Base-by-base conservation (phyloP, 148 eudicot species). In the Camellia lanceoleosa region DNA sequence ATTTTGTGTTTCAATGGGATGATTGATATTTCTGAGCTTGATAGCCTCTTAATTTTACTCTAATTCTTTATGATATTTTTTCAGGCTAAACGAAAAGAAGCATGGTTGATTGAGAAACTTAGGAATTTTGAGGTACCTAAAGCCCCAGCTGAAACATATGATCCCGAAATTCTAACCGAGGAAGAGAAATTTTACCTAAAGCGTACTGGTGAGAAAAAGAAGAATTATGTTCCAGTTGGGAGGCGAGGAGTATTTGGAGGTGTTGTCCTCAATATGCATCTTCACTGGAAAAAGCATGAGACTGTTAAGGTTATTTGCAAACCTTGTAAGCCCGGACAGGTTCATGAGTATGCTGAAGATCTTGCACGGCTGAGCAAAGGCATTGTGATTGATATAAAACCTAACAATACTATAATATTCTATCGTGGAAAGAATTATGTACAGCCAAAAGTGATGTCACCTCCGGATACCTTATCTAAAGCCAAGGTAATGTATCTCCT, bases 201-300 rank as follows among this genome's bases (percentile, higher is more conserved):
- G 83, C 91, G 99, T 43, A 96, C 97, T 23, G 99, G 99, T 82
- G 98, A 93, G 89, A 94, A 89, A 80, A 96, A 96, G 98, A 96
- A 96, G 87, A 79, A 92, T 82, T 96, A 96, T 82, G 99, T 96
- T 79, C 98, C 95, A 43, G 95, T 96, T 59, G 98, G 99, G 72
- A 91, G 99, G 79, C 86, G 99, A 80, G 99, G 99, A 77, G 98
- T 96, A 80, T 96, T 93, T 88, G 99, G 99, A 80, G 98, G 98
- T 52, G 98, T 96, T 84, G 98, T 96, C 72, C 97, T 96, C 42
- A 96, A 96, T 82, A 93, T 96, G 99, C 99, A 96, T 89, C 92
- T 92, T 63, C 99, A 96, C 66, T 96, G 99, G 99, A 96, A 96
- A 86, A 92, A 81, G 44, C 97, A 94, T 66, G 99, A 96, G 90